Evolutionary conservation across 495 filamentous ascomycete genomes (phyloP).

Genomic region (Tuber indicum): DNA sequence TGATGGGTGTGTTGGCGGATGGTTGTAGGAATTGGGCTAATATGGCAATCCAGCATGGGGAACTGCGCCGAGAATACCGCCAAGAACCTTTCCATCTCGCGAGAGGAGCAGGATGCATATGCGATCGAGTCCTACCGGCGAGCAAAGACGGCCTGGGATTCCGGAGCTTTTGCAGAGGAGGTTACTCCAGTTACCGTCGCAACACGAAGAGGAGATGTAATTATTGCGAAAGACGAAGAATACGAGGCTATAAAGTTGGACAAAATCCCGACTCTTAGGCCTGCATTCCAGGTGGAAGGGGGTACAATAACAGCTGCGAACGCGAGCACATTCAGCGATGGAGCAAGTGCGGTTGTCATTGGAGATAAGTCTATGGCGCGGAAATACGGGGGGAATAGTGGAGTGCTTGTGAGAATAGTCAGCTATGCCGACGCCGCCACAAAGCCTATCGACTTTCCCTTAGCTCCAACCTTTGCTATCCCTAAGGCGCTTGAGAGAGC

Average conservation of each 20-base stretch:
- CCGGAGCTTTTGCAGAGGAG: slow-evolving; percentile 72
- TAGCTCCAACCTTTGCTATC: slow-evolving; percentile 87
- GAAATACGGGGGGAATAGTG: slow-evolving; percentile 63
- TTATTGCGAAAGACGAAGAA: slow-evolving; percentile 77
- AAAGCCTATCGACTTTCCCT: slow-evolving; percentile 90
- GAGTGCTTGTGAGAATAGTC: slow-evolving; percentile 78
- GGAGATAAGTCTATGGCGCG: slow-evolving; percentile 67
- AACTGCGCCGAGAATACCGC: slow-evolving; percentile 94
- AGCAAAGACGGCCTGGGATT: slow-evolving; percentile 82
- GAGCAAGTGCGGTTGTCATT: slow-evolving; percentile 83
- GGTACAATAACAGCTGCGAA: slow-evolving; percentile 95
- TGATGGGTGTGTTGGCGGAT: not conserved
- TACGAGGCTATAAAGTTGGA: slow-evolving; percentile 76
- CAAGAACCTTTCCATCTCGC: slow-evolving; percentile 71
- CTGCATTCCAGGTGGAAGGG: slow-evolving; percentile 69
- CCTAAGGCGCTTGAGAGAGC: slow-evolving; percentile 83
- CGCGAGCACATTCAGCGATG: slow-evolving; percentile 86
- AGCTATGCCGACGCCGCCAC: slow-evolving; percentile 83
- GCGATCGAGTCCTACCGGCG: slow-evolving; percentile 81
- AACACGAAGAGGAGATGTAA: slow-evolving; percentile 70
- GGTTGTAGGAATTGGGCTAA: not conserved
- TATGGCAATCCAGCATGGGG: slow-evolving; percentile 57
- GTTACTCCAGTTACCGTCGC: slow-evolving; percentile 79
- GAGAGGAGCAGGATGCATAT: slow-evolving; percentile 83
- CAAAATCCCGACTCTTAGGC: slow-evolving; percentile 78